Evolutionary conservation across 495 filamentous ascomycete genomes (phyloP).

Genomic region (Trichocladium uniseriatum): DNA sequence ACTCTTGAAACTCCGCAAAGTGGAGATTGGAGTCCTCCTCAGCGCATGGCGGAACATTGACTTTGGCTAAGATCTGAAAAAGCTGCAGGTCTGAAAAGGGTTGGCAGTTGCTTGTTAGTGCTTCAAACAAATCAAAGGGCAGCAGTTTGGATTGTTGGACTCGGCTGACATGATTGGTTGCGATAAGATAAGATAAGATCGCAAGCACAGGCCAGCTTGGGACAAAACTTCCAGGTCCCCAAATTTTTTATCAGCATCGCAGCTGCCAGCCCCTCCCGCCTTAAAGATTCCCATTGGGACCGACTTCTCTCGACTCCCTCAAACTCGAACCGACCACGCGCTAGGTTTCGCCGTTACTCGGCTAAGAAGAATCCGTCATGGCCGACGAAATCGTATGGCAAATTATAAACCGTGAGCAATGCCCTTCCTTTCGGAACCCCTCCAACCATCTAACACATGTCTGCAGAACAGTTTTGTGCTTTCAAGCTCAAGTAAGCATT

Average conservation of each 20-base stretch:
- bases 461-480: slow-evolving; percentile 77
- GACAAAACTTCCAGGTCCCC: slow-evolving; percentile 9
- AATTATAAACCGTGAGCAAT: slow-evolving; percentile 28
- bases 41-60: slow-evolving; percentile 32
- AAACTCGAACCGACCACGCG: neutral
- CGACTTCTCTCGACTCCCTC: neutral
- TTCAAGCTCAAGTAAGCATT: slow-evolving; percentile 82
- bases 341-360: neutral
- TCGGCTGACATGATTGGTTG: slow-evolving; percentile 7
- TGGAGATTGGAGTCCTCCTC: slow-evolving; percentile 11
- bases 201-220: neutral
- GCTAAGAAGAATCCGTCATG: slow-evolving; percentile 7
- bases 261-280: slow-evolving; percentile 7
- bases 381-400: slow-evolving; percentile 96
- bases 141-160: neutral
- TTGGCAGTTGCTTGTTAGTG: too few relatives aligned
- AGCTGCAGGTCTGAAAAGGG: too few relatives aligned
- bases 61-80: too few relatives aligned
- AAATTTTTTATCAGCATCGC: slow-evolving; percentile 10
- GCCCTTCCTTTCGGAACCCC: neutral
- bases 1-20: neutral
- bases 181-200: slow-evolving; percentile 8
- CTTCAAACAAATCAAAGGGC: neutral
- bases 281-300: neutral
- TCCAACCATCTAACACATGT: slow-evolving; percentile 9